A percentile compares a stretch with the other conserved stretches of the same genome.
These are phyloP conservation scores for Cladobotryum protrusum DNA, from an alignment of 2,329 filamentous ascomycete genomes.

Conservation along the genomic window DNA sequence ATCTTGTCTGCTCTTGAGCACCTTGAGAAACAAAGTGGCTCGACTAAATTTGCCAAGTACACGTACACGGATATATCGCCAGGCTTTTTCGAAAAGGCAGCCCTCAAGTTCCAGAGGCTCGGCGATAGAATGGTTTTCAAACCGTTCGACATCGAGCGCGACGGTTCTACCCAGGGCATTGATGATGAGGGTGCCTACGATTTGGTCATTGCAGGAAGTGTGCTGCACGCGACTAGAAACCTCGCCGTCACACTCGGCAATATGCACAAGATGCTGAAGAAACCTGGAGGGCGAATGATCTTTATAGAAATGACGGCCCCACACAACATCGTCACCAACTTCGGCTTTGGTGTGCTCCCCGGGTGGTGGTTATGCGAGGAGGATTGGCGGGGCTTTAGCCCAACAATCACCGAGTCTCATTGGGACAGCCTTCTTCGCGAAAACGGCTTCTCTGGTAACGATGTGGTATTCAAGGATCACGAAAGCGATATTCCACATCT, in stretches of 20 bases:
- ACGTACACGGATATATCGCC: slow-evolving; percentile 35
- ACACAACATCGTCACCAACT: slow-evolving; percentile 10
- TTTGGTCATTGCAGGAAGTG: slow-evolving; percentile 22
- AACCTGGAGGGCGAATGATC: slow-evolving; percentile 23
- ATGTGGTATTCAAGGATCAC: too few relatives aligned
- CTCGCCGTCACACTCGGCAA: slow-evolving; percentile 19
- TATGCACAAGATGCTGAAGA: slow-evolving; percentile 18
- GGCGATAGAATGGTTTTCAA: slow-evolving; percentile 18
- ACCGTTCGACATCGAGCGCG: slow-evolving; percentile 18
- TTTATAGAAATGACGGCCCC: slow-evolving; percentile 19
- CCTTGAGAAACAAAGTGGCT: slow-evolving; percentile 15
- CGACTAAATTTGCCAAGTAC: slow-evolving; percentile 24
- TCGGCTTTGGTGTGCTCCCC: slow-evolving; percentile 24
- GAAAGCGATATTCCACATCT: too few relatives aligned
- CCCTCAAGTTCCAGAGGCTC: slow-evolving; percentile 10
- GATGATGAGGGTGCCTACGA: slow-evolving; percentile 15
- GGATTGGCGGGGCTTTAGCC: slow-evolving; percentile 3
- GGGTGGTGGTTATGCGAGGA: slow-evolving; percentile 32
- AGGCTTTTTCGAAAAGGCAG: slow-evolving; percentile 26
- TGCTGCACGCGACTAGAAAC: slow-evolving; percentile 25
- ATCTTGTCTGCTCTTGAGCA: slow-evolving; percentile 18
- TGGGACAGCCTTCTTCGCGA: slow-evolving; percentile 8
- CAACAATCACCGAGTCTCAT: neutral
- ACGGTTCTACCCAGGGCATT: slow-evolving; percentile 13
- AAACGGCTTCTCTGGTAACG: too few relatives aligned